Conservation (phyloP, 1,139 yeast genomes). For the Kodamaea anthophila region DNA sequence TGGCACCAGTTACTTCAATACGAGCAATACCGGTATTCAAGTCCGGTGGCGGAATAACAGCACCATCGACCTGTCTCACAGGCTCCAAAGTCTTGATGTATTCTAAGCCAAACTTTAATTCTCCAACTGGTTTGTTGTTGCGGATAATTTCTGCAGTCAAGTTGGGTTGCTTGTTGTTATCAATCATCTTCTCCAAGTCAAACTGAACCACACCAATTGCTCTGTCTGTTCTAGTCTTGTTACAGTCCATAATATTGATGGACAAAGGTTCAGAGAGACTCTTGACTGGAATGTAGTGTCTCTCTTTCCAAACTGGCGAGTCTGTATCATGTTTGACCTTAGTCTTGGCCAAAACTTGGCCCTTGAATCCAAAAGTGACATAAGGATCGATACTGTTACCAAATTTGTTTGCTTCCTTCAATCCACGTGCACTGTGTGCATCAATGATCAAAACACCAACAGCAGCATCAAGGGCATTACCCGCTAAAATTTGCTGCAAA, state of each 20-base stretch:
- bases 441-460: conserved; percentile 77
- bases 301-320: conserved; percentile 81
- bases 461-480: conserved; percentile 73
- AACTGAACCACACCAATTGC: conserved; percentile 71
- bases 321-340: conserved; percentile 57
- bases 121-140: conserved; percentile 80
- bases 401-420: conserved; percentile 61
- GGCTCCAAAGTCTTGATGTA: conserved; percentile 80
- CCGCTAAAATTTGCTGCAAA: conserved; percentile 83
- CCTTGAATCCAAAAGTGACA: conserved; percentile 60
- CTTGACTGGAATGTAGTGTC: conserved; percentile 59
- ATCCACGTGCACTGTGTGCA: conserved; percentile 57
- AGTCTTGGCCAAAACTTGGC: conserved; percentile 58
- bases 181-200: conserved; percentile 63
- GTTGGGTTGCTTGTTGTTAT: conserved; percentile 46
- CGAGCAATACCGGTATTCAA: conserved; percentile 87
- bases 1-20: conserved; percentile 46
- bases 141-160: conserved; percentile 56
- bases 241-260: conserved; percentile 64
- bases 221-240: conserved; percentile 76
- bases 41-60: conserved; percentile 82
- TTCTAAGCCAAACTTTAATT: conserved; percentile 59
- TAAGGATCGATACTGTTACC: conserved; percentile 90
- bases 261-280: conserved; percentile 77
- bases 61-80: conserved; percentile 73